Conservation (phyloP, 2,329 filamentous ascomycete genomes). For the Orbilia blumenaviensis region DNA sequence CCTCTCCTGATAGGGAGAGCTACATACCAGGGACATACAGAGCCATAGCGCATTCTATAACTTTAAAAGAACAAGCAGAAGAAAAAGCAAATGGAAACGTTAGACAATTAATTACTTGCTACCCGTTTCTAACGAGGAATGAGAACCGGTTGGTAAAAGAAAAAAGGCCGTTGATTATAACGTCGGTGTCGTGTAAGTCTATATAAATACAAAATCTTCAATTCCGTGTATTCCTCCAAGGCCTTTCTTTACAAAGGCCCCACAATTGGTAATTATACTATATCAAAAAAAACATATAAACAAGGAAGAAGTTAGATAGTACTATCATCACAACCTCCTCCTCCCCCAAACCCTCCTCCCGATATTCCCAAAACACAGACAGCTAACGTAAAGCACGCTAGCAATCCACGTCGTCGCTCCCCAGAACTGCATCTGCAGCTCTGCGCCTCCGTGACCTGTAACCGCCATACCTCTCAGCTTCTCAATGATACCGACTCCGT, state of each 20-base stretch:
- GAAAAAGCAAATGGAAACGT: not conserved
- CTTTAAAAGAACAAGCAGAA: no score
- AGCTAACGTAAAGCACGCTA: conserved; percentile 92
- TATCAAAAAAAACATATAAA: no score
- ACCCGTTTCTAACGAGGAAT: no score
- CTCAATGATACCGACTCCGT: conserved; percentile 59
- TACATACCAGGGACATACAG: no score
- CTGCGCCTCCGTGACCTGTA: conserved; percentile 62
- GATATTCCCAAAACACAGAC: conserved; percentile 95
- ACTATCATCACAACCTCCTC: not conserved
- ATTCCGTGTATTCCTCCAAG: not conserved
- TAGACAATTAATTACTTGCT: no score
- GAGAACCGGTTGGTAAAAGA: not conserved
- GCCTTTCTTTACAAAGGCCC: no score
- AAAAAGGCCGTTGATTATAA: not conserved
- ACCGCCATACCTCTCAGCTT: conserved; percentile 53
- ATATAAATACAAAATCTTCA: not conserved
- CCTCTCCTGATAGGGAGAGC: no score
- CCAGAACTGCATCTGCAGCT: conserved; percentile 71
- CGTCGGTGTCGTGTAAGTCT: not conserved
- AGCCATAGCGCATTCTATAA: no score
- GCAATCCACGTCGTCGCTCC: conserved; percentile 87
- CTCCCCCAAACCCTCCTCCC: conserved; percentile 72
- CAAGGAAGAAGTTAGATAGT: no score
- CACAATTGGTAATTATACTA: no score